These are phyloP conservation scores for Beauveria scarabaeidicola DNA, from an alignment of 2,329 filamentous ascomycete species.

Conservation along the genomic window DNA sequence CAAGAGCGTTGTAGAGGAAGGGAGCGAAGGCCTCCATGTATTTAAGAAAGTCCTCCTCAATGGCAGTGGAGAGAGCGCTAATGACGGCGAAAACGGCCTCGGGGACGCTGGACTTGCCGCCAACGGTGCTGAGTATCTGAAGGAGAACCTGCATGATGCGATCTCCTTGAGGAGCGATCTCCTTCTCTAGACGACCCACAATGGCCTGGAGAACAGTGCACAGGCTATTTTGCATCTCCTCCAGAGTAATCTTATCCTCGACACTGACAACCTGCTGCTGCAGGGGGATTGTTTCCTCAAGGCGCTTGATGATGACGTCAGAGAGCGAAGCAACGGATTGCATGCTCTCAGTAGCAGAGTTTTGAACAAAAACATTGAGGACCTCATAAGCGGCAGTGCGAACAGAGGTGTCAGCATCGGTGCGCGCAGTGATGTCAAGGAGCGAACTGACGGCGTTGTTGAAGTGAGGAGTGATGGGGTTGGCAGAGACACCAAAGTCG, in stretches of 20 bases:
- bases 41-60: conserved; percentile 88
- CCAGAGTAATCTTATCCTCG: conserved; percentile 89
- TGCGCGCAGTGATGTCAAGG: conserved; percentile 73
- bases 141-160: conserved; percentile 88
- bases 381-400: conserved; percentile 96
- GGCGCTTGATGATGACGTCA: conserved; percentile 79
- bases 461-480: conserved; percentile 86
- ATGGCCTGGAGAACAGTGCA: conserved; percentile 87
- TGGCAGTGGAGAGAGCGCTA: conserved; percentile 80
- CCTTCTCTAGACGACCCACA: conserved; percentile 81
- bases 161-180: conserved; percentile 83
- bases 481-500: conserved; percentile 66
- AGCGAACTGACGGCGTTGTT: conserved; percentile 82
- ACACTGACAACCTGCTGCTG: conserved; percentile 92
- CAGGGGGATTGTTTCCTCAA: conserved; percentile 83
- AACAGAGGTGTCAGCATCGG: conserved; percentile 77
- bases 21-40: conserved; percentile 96
- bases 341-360: conserved; percentile 80
- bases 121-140: conserved; percentile 67
- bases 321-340: conserved; percentile 72
- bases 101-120: conserved; percentile 84
- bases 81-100: conserved; percentile 90
- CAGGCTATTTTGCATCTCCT: conserved; percentile 96
- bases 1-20: conserved; percentile 87
- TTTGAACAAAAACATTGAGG: conserved; percentile 87